These are phyloP conservation scores for Podaxis mareebaensis DNA, from an alignment of 768 basidiomycete genomes.

Conservation along the genomic window DNA sequence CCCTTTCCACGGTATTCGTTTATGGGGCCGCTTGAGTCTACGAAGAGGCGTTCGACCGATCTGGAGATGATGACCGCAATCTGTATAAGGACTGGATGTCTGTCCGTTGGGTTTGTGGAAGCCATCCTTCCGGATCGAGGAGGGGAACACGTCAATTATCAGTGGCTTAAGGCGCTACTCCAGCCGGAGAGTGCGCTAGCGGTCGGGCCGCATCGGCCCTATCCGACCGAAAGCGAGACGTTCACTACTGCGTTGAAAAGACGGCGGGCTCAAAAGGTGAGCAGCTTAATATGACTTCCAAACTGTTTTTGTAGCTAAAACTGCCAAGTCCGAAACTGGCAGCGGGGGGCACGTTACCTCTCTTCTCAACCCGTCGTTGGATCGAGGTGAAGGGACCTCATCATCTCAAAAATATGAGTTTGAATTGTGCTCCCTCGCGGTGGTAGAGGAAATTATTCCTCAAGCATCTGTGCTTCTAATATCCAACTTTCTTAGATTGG, in stretches of 20 bases:
- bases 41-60: neutral
- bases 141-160: neutral
- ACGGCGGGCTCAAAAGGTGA: too few species aligned
- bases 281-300: too few species aligned
- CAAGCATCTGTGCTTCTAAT: neutral
- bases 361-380: neutral
- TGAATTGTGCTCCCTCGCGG: neutral
- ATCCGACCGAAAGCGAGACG: too few species aligned
- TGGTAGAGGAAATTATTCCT: neutral
- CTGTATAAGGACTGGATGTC: neutral
- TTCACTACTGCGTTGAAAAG: too few species aligned
- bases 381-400: neutral
- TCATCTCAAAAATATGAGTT: neutral
- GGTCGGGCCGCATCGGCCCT: too few species aligned
- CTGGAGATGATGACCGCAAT: neutral
- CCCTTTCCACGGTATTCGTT: neutral
- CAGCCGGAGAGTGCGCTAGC: neutral
- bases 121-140: neutral
- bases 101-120: slow-evolving; percentile 1
- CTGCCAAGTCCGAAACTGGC: neutral
- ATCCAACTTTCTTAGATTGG: neutral
- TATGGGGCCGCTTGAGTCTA: neutral
- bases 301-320: neutral
- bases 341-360: too few species aligned
- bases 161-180: neutral